phyloP scores from a whole-genome alignment of 1,139 yeast genomes.

The Zygosaccharomyces sapae region DNA sequence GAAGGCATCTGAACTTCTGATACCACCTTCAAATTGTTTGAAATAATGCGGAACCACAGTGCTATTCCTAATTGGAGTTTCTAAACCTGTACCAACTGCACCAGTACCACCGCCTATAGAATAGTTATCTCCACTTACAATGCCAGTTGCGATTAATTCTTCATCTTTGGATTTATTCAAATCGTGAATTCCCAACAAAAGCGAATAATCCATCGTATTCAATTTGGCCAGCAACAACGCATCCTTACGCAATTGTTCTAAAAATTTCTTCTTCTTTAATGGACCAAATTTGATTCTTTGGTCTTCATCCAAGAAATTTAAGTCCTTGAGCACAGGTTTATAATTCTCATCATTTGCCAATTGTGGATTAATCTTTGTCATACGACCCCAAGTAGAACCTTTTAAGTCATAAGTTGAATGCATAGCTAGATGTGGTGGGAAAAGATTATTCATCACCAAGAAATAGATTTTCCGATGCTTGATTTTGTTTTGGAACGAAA shows the following conservation, averaged over 20 bases:
- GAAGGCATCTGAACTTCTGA: constrained; percentile 63
- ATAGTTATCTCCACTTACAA: too few relatives aligned
- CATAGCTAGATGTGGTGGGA: constrained; percentile 90
- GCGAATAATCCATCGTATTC: constrained; percentile 93
- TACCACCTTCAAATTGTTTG: constrained; percentile 84
- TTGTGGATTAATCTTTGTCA: constrained; percentile 38
- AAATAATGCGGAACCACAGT: constrained; percentile 45
- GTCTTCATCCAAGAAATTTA: constrained; percentile 74
- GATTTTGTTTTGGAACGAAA: constrained; percentile 43
- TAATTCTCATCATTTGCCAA: constrained; percentile 20
- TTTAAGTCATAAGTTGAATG: constrained; percentile 86
- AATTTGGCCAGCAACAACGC: constrained; percentile 65
- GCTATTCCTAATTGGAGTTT: constrained; percentile 7
- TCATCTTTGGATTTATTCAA: constrained; percentile 39
- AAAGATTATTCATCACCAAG: constrained; percentile 92
- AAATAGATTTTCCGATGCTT: constrained; percentile 81
- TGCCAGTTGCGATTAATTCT: constrained; percentile 5
- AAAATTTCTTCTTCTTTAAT: constrained; percentile 51
- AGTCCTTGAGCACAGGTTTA: constrained; percentile 62
- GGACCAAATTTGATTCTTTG: constrained; percentile 72
- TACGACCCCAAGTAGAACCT: constrained; percentile 88
- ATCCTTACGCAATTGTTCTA: constrained; percentile 70
- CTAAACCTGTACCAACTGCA: neutral
- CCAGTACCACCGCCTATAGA: too few relatives aligned
- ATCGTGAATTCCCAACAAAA: constrained; percentile 84